These are phyloP conservation scores for Crithidia expoeki DNA, from an alignment of 208 protist species.

Conservation along the genomic window DNA sequence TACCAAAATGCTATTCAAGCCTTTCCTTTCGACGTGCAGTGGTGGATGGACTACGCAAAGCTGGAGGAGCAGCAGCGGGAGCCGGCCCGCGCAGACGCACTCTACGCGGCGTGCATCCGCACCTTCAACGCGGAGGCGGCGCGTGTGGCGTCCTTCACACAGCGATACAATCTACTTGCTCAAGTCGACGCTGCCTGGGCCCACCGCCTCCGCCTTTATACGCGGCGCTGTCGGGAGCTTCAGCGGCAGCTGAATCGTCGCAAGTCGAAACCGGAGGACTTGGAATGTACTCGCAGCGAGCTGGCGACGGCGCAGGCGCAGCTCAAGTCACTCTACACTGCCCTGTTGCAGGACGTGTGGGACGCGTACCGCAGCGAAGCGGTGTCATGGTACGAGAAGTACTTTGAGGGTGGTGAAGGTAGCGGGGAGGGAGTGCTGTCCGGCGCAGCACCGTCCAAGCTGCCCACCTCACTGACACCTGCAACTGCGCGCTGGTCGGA, in stretches of 20 bases:
- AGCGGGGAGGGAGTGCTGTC: constrained; percentile 33
- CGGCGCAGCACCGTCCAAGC: constrained; percentile 30
- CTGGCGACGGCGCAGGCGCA: constrained; percentile 30
- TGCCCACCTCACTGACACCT: constrained; percentile 55
- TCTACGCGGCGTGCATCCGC: constrained; percentile 56
- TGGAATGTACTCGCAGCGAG: constrained; percentile 19
- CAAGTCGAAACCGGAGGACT: constrained; percentile 10
- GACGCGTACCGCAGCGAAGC: constrained; percentile 78
- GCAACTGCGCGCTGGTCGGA: constrained; percentile 72
- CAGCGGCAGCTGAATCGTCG: constrained; percentile 14
- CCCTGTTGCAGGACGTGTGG: constrained; percentile 75
- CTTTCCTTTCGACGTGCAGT: constrained; percentile 57
- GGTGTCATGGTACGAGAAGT: constrained; percentile 53
- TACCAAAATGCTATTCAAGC: constrained; percentile 72
- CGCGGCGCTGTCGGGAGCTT: constrained; percentile 31
- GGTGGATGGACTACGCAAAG: constrained; percentile 78
- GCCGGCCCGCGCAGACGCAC: constrained; percentile 53
- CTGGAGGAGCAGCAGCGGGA: constrained; percentile 75
- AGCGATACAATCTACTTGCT: constrained; percentile 75
- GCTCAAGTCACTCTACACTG: constrained; percentile 45
- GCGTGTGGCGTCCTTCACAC: constrained; percentile 46
- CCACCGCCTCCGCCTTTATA: constrained; percentile 58
- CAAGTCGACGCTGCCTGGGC: constrained; percentile 77
- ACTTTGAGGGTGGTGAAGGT: constrained; percentile 31
- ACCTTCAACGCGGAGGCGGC: constrained; percentile 56